Percentiles rank a stretch among this genome's conserved stretches.
These are phyloP conservation scores for Sechiopsis laciniata DNA, from an alignment of 306 rosid species.

Conservation along the genomic window DNA sequence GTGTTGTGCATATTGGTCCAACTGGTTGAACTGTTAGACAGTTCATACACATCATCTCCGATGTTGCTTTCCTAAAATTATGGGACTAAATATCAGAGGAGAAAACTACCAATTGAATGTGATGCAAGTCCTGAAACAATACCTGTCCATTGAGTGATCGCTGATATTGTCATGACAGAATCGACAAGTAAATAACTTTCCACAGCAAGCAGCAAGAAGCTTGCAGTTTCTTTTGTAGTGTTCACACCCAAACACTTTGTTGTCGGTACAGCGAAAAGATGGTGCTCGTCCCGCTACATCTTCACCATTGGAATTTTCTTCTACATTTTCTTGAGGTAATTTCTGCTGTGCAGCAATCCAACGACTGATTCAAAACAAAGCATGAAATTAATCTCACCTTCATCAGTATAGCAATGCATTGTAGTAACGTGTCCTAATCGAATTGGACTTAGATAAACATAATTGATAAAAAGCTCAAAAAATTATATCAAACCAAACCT, in stretches of 20 bases:
- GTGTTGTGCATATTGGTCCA: slow-evolving; percentile 73
- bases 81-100: slow-evolving; percentile 31
- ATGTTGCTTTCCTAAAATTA: slow-evolving; percentile 71
- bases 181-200: slow-evolving; percentile 85
- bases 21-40: slow-evolving; percentile 76
- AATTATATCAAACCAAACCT: slow-evolving; percentile 44
- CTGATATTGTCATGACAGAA: slow-evolving; percentile 98
- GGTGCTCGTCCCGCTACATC: slow-evolving; percentile 55
- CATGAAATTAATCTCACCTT: slow-evolving; percentile 27
- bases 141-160: slow-evolving; percentile 99
- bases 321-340: slow-evolving; percentile 55
- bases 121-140: slow-evolving; percentile 25
- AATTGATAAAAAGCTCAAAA: neutral
- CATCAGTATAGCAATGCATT: slow-evolving; percentile 15
- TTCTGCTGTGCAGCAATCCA: slow-evolving; percentile 99
- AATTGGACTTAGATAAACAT: slow-evolving; percentile 18
- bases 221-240: slow-evolving; percentile 99
- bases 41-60: slow-evolving; percentile 93
- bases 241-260: slow-evolving; percentile 78
- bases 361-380: slow-evolving; percentile 51
- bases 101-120: slow-evolving; percentile 14
- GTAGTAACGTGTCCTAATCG: slow-evolving; percentile 21
- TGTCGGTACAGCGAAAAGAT: slow-evolving; percentile 64
- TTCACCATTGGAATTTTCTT: slow-evolving; percentile 60
- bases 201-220: slow-evolving; percentile 93